These are phyloP conservation scores for Fusarium sp. DNA, from an alignment of 2,329 filamentous ascomycete species.

Conservation along the genomic window DNA sequence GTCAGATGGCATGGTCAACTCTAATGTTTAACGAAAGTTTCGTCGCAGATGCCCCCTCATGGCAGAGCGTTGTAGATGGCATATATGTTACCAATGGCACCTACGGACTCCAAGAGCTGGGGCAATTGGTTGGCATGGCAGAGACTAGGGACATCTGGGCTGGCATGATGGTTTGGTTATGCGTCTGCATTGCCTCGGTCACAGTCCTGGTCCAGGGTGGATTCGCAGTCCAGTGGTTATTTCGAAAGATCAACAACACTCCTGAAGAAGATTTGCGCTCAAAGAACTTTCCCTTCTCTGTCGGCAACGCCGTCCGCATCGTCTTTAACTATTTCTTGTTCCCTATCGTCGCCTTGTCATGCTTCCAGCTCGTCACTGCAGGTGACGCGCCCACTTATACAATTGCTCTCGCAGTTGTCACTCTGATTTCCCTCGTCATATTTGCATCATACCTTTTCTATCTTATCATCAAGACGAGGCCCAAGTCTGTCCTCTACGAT, in stretches of 20 bases:
- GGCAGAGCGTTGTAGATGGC: conserved; percentile 80
- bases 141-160: conserved; percentile 87
- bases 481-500: conserved; percentile 90
- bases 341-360: conserved; percentile 86
- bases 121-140: conserved; percentile 85
- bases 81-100: conserved; percentile 85
- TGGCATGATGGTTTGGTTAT: conserved; percentile 91
- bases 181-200: conserved; percentile 78
- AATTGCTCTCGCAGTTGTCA: conserved; percentile 80
- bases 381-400: conserved; percentile 75
- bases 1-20: conserved; percentile 87
- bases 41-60: conserved; percentile 75
- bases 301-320: conserved; percentile 84
- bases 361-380: conserved; percentile 90
- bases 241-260: conserved; percentile 76
- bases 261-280: conserved; percentile 88
- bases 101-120: conserved; percentile 83
- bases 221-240: conserved; percentile 82
- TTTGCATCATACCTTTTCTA: conserved; percentile 84
- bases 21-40: conserved; percentile 96
- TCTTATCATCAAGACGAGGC: conserved; percentile 83
- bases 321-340: conserved; percentile 94
- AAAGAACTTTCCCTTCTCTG: conserved; percentile 90
- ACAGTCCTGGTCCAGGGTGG: conserved; percentile 79
- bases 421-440: conserved; percentile 78